Percentiles rank a stretch among this genome's conserved stretches.
These are phyloP conservation scores for Aspergillus neoniger DNA, from an alignment of 2,329 filamentous ascomycete genomes.

Conservation along the genomic window DNA sequence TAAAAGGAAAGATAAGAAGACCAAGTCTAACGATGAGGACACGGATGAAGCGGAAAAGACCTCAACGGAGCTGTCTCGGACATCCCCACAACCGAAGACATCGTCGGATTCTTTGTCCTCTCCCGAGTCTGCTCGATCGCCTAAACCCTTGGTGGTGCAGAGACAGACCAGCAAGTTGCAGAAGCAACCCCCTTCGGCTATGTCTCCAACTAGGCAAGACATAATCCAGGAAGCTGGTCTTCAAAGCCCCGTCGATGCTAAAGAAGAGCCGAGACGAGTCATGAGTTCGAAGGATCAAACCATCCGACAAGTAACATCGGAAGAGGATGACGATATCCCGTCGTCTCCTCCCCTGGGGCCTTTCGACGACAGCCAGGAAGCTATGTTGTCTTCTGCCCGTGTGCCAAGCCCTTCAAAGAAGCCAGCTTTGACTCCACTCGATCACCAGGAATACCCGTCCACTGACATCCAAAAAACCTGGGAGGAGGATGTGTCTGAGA, in stretches of 20 bases:
- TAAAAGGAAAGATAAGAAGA: conserved; percentile 66
- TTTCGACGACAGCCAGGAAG: conserved; percentile 24
- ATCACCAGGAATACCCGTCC: conserved; percentile 21
- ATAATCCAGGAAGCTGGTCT: conserved; percentile 33
- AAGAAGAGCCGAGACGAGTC: conserved; percentile 22
- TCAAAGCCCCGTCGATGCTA: conserved; percentile 26
- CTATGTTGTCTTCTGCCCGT: conserved; percentile 23
- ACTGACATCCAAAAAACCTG: conserved; percentile 19
- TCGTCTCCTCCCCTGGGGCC: conserved; percentile 22
- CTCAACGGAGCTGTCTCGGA: conserved; percentile 59
- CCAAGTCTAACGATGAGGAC: conserved; percentile 50
- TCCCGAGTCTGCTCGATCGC: conserved; percentile 35
- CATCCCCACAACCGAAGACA: conserved; percentile 47
- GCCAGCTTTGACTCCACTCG: conserved; percentile 22
- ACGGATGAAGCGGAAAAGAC: conserved; percentile 58
- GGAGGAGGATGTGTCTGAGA: conserved; percentile 14
- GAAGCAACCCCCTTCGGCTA: conserved; percentile 60
- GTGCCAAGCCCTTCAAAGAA: conserved; percentile 29
- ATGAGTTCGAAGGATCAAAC: conserved; percentile 31
- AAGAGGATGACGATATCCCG: conserved; percentile 27
- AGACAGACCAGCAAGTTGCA: conserved; percentile 69
- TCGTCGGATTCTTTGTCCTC: conserved; percentile 45
- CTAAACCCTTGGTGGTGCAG: conserved; percentile 47
- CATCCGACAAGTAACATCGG: conserved; percentile 40
- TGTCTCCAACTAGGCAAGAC: conserved; percentile 44